Evolutionary conservation across 2,329 filamentous ascomycete genomes (phyloP), one percentile per base, ranked within the genome.

Genomic region (Penicillium glabrum): DNA sequence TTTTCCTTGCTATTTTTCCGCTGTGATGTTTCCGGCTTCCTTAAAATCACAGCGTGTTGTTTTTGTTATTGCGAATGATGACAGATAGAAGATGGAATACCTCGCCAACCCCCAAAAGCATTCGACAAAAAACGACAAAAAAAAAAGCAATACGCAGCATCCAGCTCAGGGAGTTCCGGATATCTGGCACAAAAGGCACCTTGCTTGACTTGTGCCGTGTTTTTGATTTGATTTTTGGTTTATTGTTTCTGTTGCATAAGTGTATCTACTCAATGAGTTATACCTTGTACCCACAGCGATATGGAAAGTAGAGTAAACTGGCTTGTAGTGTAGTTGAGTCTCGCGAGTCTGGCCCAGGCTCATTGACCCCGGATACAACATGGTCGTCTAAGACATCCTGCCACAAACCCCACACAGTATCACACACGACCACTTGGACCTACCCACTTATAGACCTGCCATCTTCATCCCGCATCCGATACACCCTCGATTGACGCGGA

Each of bases 111-210:
- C 59, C 84, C 85, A 86, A 68, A 67, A 67, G 64, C 64, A 66
- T 68, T 65, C 62, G 86, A 88, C 88, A n/a, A 39, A 49, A 29
- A 27, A 33, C 27, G 31, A 53, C 33, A 51, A 85, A 88, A 86
- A 88, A 86, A 65, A 64, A 64, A 62, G 63, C 85, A 88, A 77
- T 79, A 81, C 79, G 76, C 75, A 76, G 75, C 64, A 64, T 66
- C 51, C 50, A 56, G 58, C 64, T 61, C 55, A 66, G 75, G 85
- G 87, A 87, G 87, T 88, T 90, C 88, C 88, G 88, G 88, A 90
- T 90, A 90, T 90, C 87, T 89, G 85, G 86, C 87, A 89, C 62
- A 63, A 69, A 59, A 86, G 69, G 77, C 62, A 67, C 61, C 49
- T 66, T 63, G 58, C 59, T 61, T 62, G 61, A 54, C 60, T 62